Evolutionary conservation across 768 basidiomycete genomes (phyloP), one percentile per base, ranked within the genome.

Genomic region (Trametes maxima): DNA sequence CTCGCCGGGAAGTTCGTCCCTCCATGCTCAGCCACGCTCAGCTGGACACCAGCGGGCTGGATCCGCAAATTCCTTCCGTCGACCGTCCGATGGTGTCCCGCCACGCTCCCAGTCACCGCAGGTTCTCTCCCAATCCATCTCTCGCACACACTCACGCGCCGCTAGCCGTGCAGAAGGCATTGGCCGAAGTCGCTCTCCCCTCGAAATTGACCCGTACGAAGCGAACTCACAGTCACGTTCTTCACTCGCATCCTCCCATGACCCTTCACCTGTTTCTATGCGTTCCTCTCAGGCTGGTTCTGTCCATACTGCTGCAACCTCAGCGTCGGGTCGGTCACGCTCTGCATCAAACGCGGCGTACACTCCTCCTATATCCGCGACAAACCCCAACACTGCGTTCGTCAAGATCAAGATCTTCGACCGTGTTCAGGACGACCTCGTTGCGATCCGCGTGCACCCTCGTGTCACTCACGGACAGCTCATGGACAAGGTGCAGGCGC

Each of bases 321-420:
- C 69, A 5, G 48, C 54, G 2, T 71, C 70, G 1, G 64, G 63
- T 1, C 82, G 87, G 33, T 81, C 86, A 19, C 83, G 82, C 22
- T 86, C 88, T 19, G 81, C 82, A 19, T 85, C 88, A 25, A 78
- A 76, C 21, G 81, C 82, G 3, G 68, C 85, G 54, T 90, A 85
- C 68, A 84, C 78, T 33, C 90, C 90, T 12, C 80, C 87, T 21
- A 89, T 93, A 67, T 93, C 91, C 51, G 85, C 87, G 17, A 83
- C 82, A 46, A 91, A 90, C 64, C 85, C 87, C 5, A 88, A 92
- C 69, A 86, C 88, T 14, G 91, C 95, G 22, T 98, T 95, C 75
- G 83, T 98, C 66, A 99, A 98, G 78, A 97, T 99, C 78, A 99
- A 99, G 77, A 94, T 99, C 46, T 97, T 97, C 73, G 92, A 97